A percentile compares a stretch with the other conserved stretches of the same genome.
phyloP scores from a whole-genome alignment of 345 rosid species.

The Pseudoturritis turrita region DNA sequence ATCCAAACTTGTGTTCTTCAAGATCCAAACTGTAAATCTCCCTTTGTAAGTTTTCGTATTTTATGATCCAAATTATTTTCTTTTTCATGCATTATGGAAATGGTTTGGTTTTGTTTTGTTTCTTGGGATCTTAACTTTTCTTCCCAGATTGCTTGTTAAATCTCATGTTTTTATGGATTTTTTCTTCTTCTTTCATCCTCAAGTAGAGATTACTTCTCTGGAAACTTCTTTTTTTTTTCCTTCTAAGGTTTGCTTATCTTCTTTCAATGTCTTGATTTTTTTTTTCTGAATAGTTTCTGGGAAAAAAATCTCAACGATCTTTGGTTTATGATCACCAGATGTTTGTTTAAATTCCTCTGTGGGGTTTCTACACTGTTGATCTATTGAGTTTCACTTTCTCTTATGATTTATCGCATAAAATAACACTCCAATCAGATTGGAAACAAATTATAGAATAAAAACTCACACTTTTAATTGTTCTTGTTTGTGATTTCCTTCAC shows the following conservation, averaged over 20 bases:
- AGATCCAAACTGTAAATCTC: too few species aligned
- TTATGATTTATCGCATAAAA: slow-evolving; percentile 27
- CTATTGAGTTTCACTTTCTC: neutral
- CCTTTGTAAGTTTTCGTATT: neutral
- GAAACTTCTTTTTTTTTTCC: neutral
- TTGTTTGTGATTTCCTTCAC: slow-evolving; percentile 14
- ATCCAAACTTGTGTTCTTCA: slow-evolving; percentile 11
- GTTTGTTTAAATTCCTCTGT: neutral
- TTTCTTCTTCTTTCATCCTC: neutral
- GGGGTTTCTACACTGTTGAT: neutral
- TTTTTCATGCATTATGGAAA: slow-evolving; percentile 14
- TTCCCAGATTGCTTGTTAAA: slow-evolving; percentile 18
- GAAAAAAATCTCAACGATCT: neutral
- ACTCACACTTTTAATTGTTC: slow-evolving; percentile 16
- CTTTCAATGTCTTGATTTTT: neutral
- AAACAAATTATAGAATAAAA: neutral
- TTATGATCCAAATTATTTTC: neutral
- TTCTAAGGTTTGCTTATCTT: neutral
- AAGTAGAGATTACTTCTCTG: neutral
- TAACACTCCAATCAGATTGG: slow-evolving; percentile 30
- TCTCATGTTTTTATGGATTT: neutral
- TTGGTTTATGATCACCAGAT: neutral
- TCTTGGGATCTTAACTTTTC: neutral
- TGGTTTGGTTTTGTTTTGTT: slow-evolving; percentile 7
- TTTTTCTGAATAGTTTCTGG: neutral